These are phyloP conservation scores for Yarrowia sp. DNA, from an alignment of 805 yeast species.

Conservation along the genomic window DNA sequence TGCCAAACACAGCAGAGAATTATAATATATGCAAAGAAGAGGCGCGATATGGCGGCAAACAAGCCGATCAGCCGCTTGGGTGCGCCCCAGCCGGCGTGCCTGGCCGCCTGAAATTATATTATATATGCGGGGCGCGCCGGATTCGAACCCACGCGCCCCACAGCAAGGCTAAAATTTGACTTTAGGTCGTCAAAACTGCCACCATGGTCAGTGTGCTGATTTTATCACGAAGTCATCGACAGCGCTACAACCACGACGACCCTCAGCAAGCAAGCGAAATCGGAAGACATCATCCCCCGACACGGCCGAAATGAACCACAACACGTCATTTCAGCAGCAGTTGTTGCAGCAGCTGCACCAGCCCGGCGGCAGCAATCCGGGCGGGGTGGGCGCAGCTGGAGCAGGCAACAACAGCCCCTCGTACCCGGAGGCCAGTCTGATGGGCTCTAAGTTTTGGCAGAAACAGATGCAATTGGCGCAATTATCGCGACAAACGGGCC, in stretches of 20 bases:
- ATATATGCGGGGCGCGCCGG: neutral
- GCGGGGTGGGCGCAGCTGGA: neutral
- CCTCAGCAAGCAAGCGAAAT: constrained; percentile 2
- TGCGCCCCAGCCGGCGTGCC: too few relatives aligned
- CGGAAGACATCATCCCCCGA: neutral
- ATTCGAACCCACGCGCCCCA: constrained; percentile 13
- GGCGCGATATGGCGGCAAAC: too few relatives aligned
- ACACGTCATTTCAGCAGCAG: constrained; percentile 27
- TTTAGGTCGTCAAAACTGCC: constrained; percentile 16
- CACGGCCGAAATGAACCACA: constrained; percentile 24
- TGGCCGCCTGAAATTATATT: neutral
- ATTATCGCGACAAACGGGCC: constrained; percentile 61
- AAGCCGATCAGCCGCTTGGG: too few relatives aligned
- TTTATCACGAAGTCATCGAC: constrained; percentile 23
- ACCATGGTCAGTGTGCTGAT: constrained; percentile 22
- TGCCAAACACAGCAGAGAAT: too few relatives aligned
- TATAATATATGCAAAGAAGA: too few relatives aligned
- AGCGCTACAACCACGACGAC: neutral
- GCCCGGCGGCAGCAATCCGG: constrained; percentile 12
- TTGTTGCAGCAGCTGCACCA: constrained; percentile 28
- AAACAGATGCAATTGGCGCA: constrained; percentile 74
- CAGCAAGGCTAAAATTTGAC: neutral
- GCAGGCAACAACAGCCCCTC: constrained; percentile 27
- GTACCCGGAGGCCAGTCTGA: constrained; percentile 4
- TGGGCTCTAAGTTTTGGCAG: constrained; percentile 55